Percentiles rank a stretch among this genome's conserved stretches.
Conservation (phyloP, 345 rosid genomes). For the Eucalyptus tenuipes region DNA sequence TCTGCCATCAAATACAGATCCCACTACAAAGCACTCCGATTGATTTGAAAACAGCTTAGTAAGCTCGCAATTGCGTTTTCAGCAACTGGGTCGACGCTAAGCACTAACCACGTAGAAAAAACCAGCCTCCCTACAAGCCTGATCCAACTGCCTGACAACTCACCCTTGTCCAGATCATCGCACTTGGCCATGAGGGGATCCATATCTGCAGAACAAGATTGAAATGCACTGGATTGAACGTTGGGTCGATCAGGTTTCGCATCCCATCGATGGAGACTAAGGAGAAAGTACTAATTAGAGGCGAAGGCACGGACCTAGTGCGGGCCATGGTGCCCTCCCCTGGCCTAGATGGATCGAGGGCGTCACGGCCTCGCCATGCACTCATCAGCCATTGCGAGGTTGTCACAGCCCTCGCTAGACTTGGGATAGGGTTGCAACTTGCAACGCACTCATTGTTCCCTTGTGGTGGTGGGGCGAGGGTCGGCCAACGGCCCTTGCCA, state of each 20-base stretch:
- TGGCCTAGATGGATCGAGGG: no score
- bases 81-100: background rate
- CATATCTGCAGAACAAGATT: slow-evolving; percentile 33
- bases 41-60: background rate
- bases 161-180: slow-evolving; percentile 48
- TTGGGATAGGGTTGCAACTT: no score
- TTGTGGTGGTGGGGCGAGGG: no score
- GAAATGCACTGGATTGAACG: background rate
- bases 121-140: slow-evolving; percentile 77
- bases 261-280: background rate
- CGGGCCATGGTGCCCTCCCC: no score
- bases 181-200: slow-evolving; percentile 43
- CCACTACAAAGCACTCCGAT: background rate
- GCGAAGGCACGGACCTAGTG: no score
- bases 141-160: slow-evolving; percentile 58
- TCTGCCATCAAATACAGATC: background rate
- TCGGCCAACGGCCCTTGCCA: no score
- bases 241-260: background rate
- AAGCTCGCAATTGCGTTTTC: background rate
- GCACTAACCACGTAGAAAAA: slow-evolving; percentile 73
- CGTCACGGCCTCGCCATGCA: no score
- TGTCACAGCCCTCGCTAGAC: no score
- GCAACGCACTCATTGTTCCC: no score
- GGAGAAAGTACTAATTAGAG: background rate
- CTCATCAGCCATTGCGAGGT: no score